Evolutionary conservation across 2,329 filamentous ascomycete species (phyloP).

Genomic region (Cadophora gregata): DNA sequence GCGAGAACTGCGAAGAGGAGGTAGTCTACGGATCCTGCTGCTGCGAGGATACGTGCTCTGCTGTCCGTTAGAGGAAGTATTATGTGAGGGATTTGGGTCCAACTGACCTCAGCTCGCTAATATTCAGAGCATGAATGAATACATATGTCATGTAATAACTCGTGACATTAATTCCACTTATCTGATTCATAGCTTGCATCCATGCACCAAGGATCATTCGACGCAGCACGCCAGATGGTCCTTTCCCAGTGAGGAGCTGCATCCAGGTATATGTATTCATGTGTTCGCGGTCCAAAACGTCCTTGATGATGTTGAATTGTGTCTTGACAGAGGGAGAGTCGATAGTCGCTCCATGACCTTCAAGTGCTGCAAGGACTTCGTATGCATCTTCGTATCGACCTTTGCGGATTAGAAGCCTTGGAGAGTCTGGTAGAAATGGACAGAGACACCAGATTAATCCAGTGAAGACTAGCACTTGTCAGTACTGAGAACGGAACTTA

Average conservation of each 20-base stretch:
- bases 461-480: constrained; percentile 40
- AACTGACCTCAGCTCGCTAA: constrained; percentile 38
- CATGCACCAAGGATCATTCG: constrained; percentile 54
- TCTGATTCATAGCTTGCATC: constrained; percentile 57
- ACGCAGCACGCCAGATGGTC: constrained; percentile 51
- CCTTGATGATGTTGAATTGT: constrained; percentile 49
- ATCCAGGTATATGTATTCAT: constrained; percentile 47
- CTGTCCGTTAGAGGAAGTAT: constrained; percentile 14
- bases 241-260: constrained; percentile 50
- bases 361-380: constrained; percentile 55
- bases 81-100: too few species aligned
- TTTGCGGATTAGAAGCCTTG: constrained; percentile 73
- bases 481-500: constrained; percentile 18
- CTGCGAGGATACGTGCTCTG: constrained; percentile 50
- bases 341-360: constrained; percentile 48
- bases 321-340: constrained; percentile 45
- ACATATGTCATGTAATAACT: constrained; percentile 48
- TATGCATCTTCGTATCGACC: constrained; percentile 64
- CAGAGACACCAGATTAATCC: constrained; percentile 45
- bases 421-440: constrained; percentile 69
- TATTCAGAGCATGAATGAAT: constrained; percentile 50
- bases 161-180: constrained; percentile 49
- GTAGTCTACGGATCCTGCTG: constrained; percentile 55
- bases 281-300: constrained; percentile 50
- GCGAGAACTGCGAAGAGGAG: constrained; percentile 49